Conservation (phyloP, 371 early-diverging fungal species). For the Catenaria anguillulae region DNA sequence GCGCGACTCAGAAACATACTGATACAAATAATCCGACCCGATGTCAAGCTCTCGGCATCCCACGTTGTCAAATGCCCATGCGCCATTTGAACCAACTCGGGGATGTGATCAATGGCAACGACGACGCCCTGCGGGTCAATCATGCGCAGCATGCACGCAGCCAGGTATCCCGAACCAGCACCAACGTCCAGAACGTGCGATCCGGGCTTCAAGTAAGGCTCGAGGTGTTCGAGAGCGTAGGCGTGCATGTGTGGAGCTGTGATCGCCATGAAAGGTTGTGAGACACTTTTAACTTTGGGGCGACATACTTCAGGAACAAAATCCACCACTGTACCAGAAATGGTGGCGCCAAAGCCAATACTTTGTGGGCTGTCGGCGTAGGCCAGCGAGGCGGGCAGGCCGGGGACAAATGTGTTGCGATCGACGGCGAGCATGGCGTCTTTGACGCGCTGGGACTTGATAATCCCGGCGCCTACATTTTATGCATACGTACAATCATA, state of each 20-base stretch:
- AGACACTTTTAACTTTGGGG: too few species aligned
- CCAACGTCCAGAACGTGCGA: constrained; percentile 69
- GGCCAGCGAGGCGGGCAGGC: not conserved
- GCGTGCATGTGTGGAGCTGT: constrained; percentile 93
- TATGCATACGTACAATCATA: too few species aligned
- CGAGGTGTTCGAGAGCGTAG: constrained; percentile 56
- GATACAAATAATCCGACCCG: not conserved
- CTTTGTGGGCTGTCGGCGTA: constrained; percentile 49
- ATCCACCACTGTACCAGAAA: too few species aligned
- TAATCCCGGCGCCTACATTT: constrained; percentile 11
- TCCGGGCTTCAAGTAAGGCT: constrained; percentile 44
- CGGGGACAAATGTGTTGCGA: constrained; percentile 13
- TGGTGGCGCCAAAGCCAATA: constrained; percentile 66
- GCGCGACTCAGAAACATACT: too few species aligned
- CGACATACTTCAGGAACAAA: too few species aligned
- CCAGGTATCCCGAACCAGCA: constrained; percentile 73
- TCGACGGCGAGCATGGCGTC: constrained; percentile 25
- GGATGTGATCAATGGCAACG: constrained; percentile 68
- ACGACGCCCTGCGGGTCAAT: constrained; percentile 43
- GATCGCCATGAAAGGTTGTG: too few species aligned
- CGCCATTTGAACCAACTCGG: constrained; percentile 43
- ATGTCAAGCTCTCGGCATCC: not conserved
- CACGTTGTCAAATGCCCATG: constrained; percentile 33
- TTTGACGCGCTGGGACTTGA: constrained; percentile 20
- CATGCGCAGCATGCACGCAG: constrained; percentile 63